Evolutionary conservation across 129 eudicot species (phyloP).

Genomic region (Tanacetum coccineum): DNA sequence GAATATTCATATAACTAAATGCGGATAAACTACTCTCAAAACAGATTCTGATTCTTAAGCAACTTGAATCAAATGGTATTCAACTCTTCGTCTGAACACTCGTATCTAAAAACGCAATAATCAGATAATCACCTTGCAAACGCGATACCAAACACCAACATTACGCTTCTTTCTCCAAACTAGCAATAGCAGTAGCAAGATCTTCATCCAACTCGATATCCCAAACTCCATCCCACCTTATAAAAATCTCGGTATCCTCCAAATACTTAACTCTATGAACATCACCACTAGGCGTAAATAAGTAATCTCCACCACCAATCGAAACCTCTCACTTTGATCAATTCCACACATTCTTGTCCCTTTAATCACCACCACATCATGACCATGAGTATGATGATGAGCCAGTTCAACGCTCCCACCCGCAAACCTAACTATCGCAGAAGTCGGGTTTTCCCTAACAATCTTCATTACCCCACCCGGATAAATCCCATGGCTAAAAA

Average conservation of each 20-base stretch:
- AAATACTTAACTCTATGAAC: constrained; percentile 74
- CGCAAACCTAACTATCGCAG: constrained; percentile 63
- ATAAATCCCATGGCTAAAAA: constrained; percentile 52
- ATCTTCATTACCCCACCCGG: constrained; percentile 80
- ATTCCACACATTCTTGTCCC: constrained; percentile 85
- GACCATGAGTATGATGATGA: constrained; percentile 79
- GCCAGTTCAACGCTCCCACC: constrained; percentile 87
- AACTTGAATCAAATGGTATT: no score
- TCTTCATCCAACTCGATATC: constrained; percentile 81
- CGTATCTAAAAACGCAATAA: no score
- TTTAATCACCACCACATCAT: constrained; percentile 72
- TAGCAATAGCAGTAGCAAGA: constrained; percentile 58
- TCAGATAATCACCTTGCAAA: no score
- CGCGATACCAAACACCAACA: neutral
- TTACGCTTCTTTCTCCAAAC: constrained; percentile 19
- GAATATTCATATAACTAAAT: no score
- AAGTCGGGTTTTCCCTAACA: constrained; percentile 69
- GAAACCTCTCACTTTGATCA: constrained; percentile 43
- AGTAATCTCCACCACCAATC: constrained; percentile 59
- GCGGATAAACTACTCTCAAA: no score
- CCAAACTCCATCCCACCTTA: constrained; percentile 90
- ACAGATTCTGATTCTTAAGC: no score
- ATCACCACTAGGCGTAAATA: constrained; percentile 75
- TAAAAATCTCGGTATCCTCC: constrained; percentile 85
- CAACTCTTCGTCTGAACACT: constrained; percentile 2